Conservation (phyloP, 805 yeast species). For the Blastobotrys peoriensis region DNA sequence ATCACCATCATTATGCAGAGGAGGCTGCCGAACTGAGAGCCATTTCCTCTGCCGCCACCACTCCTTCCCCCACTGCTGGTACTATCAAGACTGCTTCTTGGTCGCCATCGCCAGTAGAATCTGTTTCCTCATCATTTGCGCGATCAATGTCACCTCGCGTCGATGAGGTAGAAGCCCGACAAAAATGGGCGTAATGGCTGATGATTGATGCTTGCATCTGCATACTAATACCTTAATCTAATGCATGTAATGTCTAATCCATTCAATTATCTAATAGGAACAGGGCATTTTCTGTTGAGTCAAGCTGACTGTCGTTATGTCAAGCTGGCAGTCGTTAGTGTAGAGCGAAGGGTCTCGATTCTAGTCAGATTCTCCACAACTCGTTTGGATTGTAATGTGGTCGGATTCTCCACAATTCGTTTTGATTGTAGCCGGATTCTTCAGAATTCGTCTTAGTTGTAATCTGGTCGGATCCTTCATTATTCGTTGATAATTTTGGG, state of each 20-base stretch:
- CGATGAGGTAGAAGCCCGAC: neutral
- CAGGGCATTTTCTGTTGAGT: too few species aligned
- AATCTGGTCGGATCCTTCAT: too few species aligned
- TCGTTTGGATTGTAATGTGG: too few species aligned
- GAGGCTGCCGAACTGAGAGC: neutral
- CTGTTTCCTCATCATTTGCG: neutral
- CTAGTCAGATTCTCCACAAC: too few species aligned
- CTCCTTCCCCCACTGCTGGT: neutral
- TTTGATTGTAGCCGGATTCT: too few species aligned
- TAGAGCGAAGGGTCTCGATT: too few species aligned
- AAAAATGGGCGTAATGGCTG: neutral
- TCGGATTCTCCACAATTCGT: too few species aligned
- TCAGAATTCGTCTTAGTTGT: too few species aligned
- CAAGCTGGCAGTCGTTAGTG: too few species aligned
- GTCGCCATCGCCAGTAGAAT: neutral
- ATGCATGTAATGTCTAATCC: constrained; percentile 7
- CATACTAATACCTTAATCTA: neutral
- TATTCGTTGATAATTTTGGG: too few species aligned
- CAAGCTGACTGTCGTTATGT: too few species aligned
- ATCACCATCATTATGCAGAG: constrained; percentile 1
- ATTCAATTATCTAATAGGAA: constrained; percentile 1
- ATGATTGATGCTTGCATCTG: neutral
- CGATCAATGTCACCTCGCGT: neutral
- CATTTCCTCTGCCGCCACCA: neutral
- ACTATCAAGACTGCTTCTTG: neutral